phyloP scores from a whole-genome alignment of 805 yeast genomes.

The Debaryomyces prosopidis region DNA sequence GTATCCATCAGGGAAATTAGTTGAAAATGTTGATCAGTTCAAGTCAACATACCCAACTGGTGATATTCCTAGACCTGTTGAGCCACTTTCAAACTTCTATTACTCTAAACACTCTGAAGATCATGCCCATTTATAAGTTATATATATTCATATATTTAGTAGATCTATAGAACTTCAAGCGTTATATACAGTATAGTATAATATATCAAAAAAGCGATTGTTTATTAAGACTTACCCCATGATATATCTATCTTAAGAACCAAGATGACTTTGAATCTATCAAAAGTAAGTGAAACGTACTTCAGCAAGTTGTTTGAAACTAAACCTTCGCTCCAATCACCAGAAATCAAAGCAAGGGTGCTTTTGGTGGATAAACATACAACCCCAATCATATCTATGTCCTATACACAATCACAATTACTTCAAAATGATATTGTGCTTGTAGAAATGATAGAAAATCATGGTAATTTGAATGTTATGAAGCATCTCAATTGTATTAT shows the following conservation, averaged over 20 bases:
- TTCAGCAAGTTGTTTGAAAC: constrained; percentile 28
- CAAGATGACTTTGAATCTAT: constrained; percentile 27
- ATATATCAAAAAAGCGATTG: too few relatives aligned
- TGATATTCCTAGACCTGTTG: constrained; percentile 59
- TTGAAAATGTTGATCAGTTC: constrained; percentile 53
- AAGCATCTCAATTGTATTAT: constrained; percentile 76
- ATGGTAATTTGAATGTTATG: constrained; percentile 64
- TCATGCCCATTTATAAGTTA: constrained; percentile 16
- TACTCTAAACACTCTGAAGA: constrained; percentile 17
- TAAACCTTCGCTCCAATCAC: constrained; percentile 13
- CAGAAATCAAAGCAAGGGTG: constrained; percentile 56
- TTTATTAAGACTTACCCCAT: not conserved
- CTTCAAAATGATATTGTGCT: constrained; percentile 82
- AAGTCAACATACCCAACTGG: constrained; percentile 55
- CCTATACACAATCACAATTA: constrained; percentile 83
- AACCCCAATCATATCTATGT: constrained; percentile 82
- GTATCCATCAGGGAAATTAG: constrained; percentile 51
- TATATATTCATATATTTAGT: not conserved
- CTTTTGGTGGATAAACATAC: constrained; percentile 78
- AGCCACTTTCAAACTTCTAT: constrained; percentile 24
- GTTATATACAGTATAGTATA: constrained; percentile 5
- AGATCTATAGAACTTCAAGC: not conserved
- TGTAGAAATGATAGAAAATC: constrained; percentile 56
- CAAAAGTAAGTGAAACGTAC: constrained; percentile 29
- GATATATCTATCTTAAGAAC: not conserved